Evolutionary conservation across 306 rosid species (phyloP), one percentile per base, ranked within the genome.

Genomic region (Cotoneaster glaucophyllus): DNA sequence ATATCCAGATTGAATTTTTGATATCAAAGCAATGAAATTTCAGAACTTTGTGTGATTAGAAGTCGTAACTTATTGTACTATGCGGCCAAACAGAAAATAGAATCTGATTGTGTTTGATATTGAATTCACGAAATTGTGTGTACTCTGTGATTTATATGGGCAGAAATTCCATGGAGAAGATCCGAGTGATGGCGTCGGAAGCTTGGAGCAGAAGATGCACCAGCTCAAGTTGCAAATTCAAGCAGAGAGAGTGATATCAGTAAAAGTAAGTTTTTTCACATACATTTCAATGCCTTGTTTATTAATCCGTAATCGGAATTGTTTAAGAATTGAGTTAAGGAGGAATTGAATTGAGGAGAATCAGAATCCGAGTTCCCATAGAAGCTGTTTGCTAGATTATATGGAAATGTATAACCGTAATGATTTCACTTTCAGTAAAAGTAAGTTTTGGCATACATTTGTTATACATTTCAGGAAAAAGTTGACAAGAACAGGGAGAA

Each of bases 211-310:
- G 79, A 89, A 88, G 88, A 88, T 95, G 80, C 83, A 87, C 81
- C 88, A 87, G 76, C 86, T 92, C 48, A 88, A 81, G 84, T 86
- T 77, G 88, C 87, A 95, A 90, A 89, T 95, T 80, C 93, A 88
- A 77, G 87, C 82, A 18, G 94, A 89, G 85, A 88, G 98, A 82
- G n/a, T 78, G 57, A 73, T 70, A 69, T 82, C 74, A 5, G 71
- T 95, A 43, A 85, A 80, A 74, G 97, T 91, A 84, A 82, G 90
- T 74, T 37, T 59, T 59, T 21, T 37, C 15, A 25, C 45, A 65
- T 65, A 8, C 17, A 15, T 65, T 8, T 8, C 22, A 4, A 32
- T 28, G 37, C 11, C 37, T 21, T 15, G 37, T 22, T 26, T 50
- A 15, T 18, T 17, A 15, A 50, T 50, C 8, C 54, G 7, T 15